phyloP scores from a whole-genome alignment of 2,329 filamentous ascomycete species.

The Ceratocystis colombiana region DNA sequence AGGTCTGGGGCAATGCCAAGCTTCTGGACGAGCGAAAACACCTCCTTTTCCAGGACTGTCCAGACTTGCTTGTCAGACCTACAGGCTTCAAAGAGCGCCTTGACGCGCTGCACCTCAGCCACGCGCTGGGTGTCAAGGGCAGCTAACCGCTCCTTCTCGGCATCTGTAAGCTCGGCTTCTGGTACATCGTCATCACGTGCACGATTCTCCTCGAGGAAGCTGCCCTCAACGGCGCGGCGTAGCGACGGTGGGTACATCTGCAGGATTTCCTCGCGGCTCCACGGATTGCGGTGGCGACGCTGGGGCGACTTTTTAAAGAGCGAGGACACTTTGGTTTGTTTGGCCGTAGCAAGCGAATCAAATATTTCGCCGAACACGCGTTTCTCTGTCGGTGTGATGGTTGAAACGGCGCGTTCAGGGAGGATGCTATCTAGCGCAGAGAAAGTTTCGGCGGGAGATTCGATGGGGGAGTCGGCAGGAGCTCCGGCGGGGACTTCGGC shows the following conservation, averaged over 20 bases:
- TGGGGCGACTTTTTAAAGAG: conserved; percentile 9
- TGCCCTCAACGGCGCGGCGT: conserved; percentile 35
- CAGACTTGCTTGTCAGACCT: conserved; percentile 55
- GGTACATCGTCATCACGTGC: conserved; percentile 16
- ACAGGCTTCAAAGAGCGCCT: conserved; percentile 44
- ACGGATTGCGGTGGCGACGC: background rate
- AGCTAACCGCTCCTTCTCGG: conserved; percentile 13
- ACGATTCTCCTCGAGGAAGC: conserved; percentile 34
- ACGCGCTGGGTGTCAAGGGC: conserved; percentile 19
- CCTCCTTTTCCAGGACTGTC: conserved; percentile 54
- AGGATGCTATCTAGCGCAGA: background rate
- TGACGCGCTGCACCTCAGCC: conserved; percentile 42
- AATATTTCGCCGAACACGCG: conserved; percentile 52
- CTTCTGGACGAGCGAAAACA: conserved; percentile 50
- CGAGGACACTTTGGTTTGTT: conserved; percentile 10
- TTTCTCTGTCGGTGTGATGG: conserved; percentile 49
- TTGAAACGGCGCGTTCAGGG: conserved; percentile 33
- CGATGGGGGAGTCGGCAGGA: background rate
- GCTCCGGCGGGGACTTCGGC: background rate
- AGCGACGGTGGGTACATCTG: conserved; percentile 35
- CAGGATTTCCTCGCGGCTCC: conserved; percentile 32
- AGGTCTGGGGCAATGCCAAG: conserved; percentile 39
- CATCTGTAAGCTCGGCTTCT: background rate
- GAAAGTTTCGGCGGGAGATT: background rate
- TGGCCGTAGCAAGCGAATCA: conserved; percentile 32